These are phyloP conservation scores for Huntiella omanensis DNA, from an alignment of 2,329 filamentous ascomycete species.

Conservation along the genomic window DNA sequence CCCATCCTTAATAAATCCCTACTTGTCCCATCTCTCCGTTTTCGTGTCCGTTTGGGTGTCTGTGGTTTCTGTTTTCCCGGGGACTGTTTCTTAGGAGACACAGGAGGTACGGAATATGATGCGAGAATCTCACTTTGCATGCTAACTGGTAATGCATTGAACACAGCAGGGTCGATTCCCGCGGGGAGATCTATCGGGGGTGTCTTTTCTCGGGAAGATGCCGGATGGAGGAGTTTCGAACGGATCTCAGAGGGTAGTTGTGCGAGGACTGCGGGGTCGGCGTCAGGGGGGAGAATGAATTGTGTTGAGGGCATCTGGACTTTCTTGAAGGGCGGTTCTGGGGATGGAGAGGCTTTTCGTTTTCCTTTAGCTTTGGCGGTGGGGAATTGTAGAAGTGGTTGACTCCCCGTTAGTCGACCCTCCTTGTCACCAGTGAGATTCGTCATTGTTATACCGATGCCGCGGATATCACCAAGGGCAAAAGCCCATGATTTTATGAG, in stretches of 20 bases:
- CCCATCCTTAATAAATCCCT: slow-evolving; percentile 14
- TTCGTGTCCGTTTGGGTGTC: slow-evolving; percentile 30
- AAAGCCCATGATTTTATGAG: slow-evolving; percentile 69
- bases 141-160: slow-evolving; percentile 67
- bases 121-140: slow-evolving; percentile 68
- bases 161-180: slow-evolving; percentile 64
- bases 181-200: not conserved
- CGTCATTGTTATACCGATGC: slow-evolving; percentile 81
- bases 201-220: slow-evolving; percentile 13
- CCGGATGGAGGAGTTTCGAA: slow-evolving; percentile 49
- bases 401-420: slow-evolving; percentile 43
- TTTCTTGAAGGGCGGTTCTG: slow-evolving; percentile 19
- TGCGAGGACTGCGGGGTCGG: slow-evolving; percentile 63
- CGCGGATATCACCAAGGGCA: slow-evolving; percentile 79
- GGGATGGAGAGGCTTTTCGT: slow-evolving; percentile 4
- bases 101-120: slow-evolving; percentile 14
- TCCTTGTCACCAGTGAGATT: slow-evolving; percentile 65
- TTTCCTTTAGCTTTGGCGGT: slow-evolving; percentile 2
- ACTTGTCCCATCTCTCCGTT: slow-evolving; percentile 19
- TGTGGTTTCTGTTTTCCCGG: no score
- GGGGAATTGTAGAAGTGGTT: slow-evolving; percentile 55
- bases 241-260: slow-evolving; percentile 74
- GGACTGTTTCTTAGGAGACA: no score
- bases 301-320: slow-evolving; percentile 75
- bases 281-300: slow-evolving; percentile 71